Conservation (phyloP, 1,139 yeast genomes). For the Debaryomyces nepalensis region DNA sequence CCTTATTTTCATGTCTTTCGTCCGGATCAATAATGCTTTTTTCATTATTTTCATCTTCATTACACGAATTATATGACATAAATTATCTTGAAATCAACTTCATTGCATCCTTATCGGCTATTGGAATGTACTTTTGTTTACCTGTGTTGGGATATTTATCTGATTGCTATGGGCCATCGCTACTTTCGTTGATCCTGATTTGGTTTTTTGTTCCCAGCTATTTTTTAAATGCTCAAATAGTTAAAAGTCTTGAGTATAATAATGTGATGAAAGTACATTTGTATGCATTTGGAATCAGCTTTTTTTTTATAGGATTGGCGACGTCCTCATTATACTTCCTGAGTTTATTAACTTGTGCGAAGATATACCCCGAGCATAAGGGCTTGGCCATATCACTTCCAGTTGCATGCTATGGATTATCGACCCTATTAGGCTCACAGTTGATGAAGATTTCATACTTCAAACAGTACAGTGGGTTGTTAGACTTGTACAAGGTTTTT, state of each 20-base stretch:
- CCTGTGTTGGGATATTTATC: constrained; percentile 85
- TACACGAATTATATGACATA: constrained; percentile 62
- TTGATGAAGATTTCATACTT: constrained; percentile 50
- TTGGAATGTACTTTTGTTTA: constrained; percentile 85
- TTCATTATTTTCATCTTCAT: constrained; percentile 75
- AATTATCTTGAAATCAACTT: constrained; percentile 75
- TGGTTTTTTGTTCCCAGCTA: constrained; percentile 77
- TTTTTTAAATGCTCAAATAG: constrained; percentile 39
- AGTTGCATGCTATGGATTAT: constrained; percentile 82
- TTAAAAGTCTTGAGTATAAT: constrained; percentile 10
- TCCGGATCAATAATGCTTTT: constrained; percentile 84
- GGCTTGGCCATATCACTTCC: constrained; percentile 88
- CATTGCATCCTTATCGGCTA: constrained; percentile 73
- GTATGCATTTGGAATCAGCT: constrained; percentile 35
- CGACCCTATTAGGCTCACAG: constrained; percentile 69
- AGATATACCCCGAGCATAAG: constrained; percentile 72
- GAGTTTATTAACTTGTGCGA: constrained; percentile 81
- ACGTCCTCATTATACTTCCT: constrained; percentile 82
- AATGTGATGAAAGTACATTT: constrained; percentile 20
- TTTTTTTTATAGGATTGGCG: constrained; percentile 71
- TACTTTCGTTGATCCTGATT: constrained; percentile 67
- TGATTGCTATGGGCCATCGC: constrained; percentile 82
- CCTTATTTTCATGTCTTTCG: constrained; percentile 63
- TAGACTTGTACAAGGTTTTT: constrained; percentile 62
- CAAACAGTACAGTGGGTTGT: constrained; percentile 23